A percentile compares a stretch with the other conserved stretches of the same genome.
phyloP scores from a whole-genome alignment of 2,329 filamentous ascomycete species.

The Beauveria caledonica region DNA sequence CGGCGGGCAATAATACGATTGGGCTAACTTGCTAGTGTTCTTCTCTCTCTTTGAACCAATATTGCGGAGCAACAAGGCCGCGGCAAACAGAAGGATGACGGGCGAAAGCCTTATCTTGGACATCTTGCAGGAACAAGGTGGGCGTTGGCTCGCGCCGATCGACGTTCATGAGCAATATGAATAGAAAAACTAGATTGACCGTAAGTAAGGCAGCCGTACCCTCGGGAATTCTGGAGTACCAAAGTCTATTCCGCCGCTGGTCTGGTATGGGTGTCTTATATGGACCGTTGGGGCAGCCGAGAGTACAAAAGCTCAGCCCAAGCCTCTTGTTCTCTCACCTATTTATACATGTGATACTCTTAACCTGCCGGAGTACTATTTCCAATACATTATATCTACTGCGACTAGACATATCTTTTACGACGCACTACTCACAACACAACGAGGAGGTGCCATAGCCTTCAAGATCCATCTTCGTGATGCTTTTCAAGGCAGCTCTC shows the following conservation, averaged over 20 bases:
- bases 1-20: background rate
- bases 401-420: background rate
- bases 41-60: background rate
- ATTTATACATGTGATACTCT: background rate
- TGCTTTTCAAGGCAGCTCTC: conserved; percentile 9
- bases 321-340: background rate
- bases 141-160: background rate
- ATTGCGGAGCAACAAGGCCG: background rate
- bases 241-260: background rate
- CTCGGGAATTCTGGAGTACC: background rate
- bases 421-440: background rate
- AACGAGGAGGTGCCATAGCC: background rate
- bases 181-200: background rate
- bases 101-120: background rate
- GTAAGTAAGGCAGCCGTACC: background rate
- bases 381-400: background rate
- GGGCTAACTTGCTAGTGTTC: background rate
- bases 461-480: background rate
- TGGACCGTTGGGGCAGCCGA: background rate
- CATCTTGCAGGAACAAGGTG: background rate
- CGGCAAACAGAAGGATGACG: background rate
- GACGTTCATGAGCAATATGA: background rate
- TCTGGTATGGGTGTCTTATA: background rate
- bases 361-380: background rate
- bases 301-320: background rate